These are phyloP conservation scores for Hypomontagnella submonticulosa DNA, from an alignment of 495 filamentous ascomycete species.

Conservation along the genomic window DNA sequence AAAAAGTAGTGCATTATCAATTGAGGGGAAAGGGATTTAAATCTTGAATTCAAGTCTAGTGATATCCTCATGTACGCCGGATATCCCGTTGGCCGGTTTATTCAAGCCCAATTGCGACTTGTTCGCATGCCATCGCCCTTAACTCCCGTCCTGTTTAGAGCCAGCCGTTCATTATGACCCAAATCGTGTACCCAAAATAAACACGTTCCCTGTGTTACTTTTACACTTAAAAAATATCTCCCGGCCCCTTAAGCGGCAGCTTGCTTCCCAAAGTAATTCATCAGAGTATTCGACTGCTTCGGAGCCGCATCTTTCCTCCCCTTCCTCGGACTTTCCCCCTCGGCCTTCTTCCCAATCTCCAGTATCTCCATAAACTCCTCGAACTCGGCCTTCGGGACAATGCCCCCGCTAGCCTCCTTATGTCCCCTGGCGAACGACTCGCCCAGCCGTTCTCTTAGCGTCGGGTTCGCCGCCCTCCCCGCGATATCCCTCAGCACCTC, in stretches of 20 bases:
- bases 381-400: slow-evolving; percentile 63
- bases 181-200: neutral
- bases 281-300: slow-evolving; percentile 60
- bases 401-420: slow-evolving; percentile 68
- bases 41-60: too few species aligned
- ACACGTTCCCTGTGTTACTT: neutral
- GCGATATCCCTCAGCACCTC: slow-evolving; percentile 59
- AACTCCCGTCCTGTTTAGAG: too few species aligned
- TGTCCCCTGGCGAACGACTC: slow-evolving; percentile 68
- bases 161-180: neutral
- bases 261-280: slow-evolving; percentile 57
- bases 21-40: too few species aligned
- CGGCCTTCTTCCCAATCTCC: slow-evolving; percentile 62
- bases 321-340: slow-evolving; percentile 49
- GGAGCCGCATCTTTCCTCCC: slow-evolving; percentile 37
- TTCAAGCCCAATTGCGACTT: too few species aligned
- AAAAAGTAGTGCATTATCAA: too few species aligned
- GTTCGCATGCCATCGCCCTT: too few species aligned
- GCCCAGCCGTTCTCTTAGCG: slow-evolving; percentile 60
- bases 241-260: slow-evolving; percentile 1
- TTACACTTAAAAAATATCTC: neutral
- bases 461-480: slow-evolving; percentile 49
- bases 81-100: too few species aligned
- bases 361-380: slow-evolving; percentile 66
- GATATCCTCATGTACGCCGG: too few species aligned